Conservation (phyloP, 2,329 filamentous ascomycete species). For the Parafenestella ontariensis region DNA sequence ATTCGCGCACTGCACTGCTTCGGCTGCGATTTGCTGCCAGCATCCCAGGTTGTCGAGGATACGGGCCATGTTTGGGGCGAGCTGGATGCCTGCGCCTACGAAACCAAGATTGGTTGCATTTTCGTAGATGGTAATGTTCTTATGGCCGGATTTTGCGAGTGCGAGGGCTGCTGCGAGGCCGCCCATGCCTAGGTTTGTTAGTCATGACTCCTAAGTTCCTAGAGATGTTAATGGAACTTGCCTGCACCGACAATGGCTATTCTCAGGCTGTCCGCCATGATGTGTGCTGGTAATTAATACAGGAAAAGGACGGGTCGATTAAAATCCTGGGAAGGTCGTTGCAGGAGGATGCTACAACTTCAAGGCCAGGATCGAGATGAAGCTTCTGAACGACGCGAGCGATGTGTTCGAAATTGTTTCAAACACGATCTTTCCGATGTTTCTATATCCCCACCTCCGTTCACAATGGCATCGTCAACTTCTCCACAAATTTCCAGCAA, state of each 20-base stretch:
- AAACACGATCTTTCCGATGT: background rate
- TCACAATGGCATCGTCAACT: background rate
- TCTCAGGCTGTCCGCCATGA: conserved; percentile 39
- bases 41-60: conserved; percentile 76
- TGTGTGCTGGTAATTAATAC: background rate
- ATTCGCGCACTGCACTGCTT: conserved; percentile 73
- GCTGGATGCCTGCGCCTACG: conserved; percentile 83
- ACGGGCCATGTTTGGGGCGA: conserved; percentile 81
- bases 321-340: background rate
- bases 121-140: conserved; percentile 76
- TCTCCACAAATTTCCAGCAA: conserved; percentile 5
- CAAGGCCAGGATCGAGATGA: background rate
- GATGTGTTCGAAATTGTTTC: background rate
- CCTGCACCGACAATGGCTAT: conserved; percentile 46
- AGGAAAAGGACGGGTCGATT: background rate
- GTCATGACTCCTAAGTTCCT: background rate
- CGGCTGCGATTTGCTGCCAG: conserved; percentile 73
- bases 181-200: conserved; percentile 71
- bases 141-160: conserved; percentile 78
- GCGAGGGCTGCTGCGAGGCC: conserved; percentile 75
- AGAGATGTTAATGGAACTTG: conserved; percentile 13
- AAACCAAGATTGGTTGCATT: conserved; percentile 76
- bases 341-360: background rate
- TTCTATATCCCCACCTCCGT: conserved; percentile 9
- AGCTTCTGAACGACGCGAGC: background rate